These are phyloP conservation scores for Apodospora peruviana DNA, from an alignment of 495 filamentous ascomycete genomes.

Conservation along the genomic window DNA sequence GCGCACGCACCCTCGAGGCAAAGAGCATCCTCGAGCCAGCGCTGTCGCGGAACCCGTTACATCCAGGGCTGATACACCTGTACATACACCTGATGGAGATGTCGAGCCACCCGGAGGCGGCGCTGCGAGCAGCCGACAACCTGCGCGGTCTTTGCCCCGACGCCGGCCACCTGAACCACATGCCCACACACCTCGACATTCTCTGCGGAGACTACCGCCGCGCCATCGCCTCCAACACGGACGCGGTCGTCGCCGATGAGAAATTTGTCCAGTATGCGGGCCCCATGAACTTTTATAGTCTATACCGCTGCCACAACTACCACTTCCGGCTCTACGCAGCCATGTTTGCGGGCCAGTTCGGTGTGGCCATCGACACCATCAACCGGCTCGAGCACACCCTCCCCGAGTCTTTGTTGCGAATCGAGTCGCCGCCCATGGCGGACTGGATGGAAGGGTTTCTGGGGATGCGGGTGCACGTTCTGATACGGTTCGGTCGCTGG, in stretches of 20 bases:
- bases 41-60: constrained; percentile 40
- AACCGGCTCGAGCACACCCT: constrained; percentile 46
- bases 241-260: constrained; percentile 59
- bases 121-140: constrained; percentile 49
- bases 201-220: constrained; percentile 60
- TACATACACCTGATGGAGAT: constrained; percentile 76
- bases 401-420: constrained; percentile 53
- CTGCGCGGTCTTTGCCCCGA: constrained; percentile 60
- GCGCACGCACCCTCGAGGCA: constrained; percentile 52
- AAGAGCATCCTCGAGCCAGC: constrained; percentile 50
- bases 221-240: constrained; percentile 55
- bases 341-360: constrained; percentile 60
- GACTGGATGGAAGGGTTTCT: constrained; percentile 67
- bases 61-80: constrained; percentile 62
- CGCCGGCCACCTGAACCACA: constrained; percentile 66
- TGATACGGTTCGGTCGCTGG: constrained; percentile 64
- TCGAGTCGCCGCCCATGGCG: constrained; percentile 62
- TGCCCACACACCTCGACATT: constrained; percentile 66
- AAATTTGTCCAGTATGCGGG: constrained; percentile 48
- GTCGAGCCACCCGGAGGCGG: constrained; percentile 56
- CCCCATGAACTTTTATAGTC: constrained; percentile 58
- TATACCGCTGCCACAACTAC: constrained; percentile 62
- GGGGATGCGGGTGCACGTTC: constrained; percentile 55
- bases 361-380: constrained; percentile 51
- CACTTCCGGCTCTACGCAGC: constrained; percentile 67